Conservation (phyloP, 768 basidiomycete genomes). For the Gelatoporia subvermispora region DNA sequence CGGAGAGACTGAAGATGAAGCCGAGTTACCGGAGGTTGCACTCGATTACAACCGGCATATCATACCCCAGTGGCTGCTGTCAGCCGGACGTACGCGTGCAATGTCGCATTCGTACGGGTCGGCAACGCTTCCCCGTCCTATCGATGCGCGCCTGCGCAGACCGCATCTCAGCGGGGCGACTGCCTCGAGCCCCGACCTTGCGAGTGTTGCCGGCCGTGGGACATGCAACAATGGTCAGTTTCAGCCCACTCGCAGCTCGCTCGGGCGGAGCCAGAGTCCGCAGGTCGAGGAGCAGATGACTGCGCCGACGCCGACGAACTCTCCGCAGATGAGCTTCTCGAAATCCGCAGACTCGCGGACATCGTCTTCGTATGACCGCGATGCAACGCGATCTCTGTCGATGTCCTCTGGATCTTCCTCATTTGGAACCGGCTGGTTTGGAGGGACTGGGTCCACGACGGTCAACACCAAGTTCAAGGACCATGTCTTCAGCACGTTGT, state of each 20-base stretch:
- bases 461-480: conserved; percentile 95
- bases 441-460: conserved; percentile 86
- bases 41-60: conserved; percentile 95
- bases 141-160: conserved; percentile 32
- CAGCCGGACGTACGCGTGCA: conserved; percentile 37
- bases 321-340: conserved; percentile 14
- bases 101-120: conserved; percentile 39
- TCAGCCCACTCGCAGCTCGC: conserved; percentile 10
- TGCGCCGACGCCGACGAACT: conserved; percentile 24
- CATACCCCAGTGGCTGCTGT: conserved; percentile 88
- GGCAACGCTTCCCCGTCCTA: conserved; percentile 19
- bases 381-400: background rate
- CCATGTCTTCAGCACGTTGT: conserved; percentile 87
- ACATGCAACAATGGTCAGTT: background rate
- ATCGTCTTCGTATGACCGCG: background rate
- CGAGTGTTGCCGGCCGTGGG: conserved; percentile 16
- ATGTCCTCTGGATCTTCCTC: conserved; percentile 9
- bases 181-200: conserved; percentile 71
- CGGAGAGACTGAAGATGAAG: conserved; percentile 54
- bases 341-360: background rate
- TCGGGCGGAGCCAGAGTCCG: conserved; percentile 6
- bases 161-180: conserved; percentile 46
- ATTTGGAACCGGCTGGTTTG: conserved; percentile 50
- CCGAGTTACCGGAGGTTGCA: conserved; percentile 91
- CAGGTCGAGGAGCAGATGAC: background rate